Percentiles rank a stretch among this genome's conserved stretches.
Conservation (phyloP, 2,329 filamentous ascomycete species). For the Aspergillus niger region DNA sequence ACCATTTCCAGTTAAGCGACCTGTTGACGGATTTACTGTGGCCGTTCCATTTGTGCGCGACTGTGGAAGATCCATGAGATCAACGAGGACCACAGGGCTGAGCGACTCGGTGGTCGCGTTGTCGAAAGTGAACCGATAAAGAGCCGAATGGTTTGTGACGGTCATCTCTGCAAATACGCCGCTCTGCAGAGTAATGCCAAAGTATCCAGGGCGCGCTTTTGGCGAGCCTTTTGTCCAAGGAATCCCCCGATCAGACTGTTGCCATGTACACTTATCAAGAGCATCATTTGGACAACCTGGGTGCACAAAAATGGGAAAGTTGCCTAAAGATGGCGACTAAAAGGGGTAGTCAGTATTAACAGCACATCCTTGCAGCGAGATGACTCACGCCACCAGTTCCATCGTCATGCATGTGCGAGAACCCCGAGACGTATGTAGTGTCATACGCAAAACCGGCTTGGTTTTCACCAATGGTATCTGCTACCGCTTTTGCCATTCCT, state of each 20-base stretch:
- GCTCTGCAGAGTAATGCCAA: constrained; percentile 61
- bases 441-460: constrained; percentile 60
- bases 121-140: constrained; percentile 67
- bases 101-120: constrained; percentile 28
- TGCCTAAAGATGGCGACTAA: constrained; percentile 58
- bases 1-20: constrained; percentile 65
- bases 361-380: not conserved
- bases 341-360: not conserved
- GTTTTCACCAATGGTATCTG: constrained; percentile 56
- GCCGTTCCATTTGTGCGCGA: constrained; percentile 62
- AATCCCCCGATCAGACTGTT: constrained; percentile 54
- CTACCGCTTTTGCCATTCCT: constrained; percentile 59
- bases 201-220: constrained; percentile 65
- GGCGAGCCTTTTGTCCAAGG: constrained; percentile 55
- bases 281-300: constrained; percentile 62
- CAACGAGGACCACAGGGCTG: constrained; percentile 65
- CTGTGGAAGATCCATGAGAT: constrained; percentile 65
- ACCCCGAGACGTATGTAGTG: constrained; percentile 53
- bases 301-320: constrained; percentile 73
- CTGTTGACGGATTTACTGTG: constrained; percentile 56
- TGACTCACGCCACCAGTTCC: constrained; percentile 51
- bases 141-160: constrained; percentile 61
- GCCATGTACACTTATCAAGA: constrained; percentile 63
- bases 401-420: constrained; percentile 56
- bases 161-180: constrained; percentile 68